These are phyloP conservation scores for Paxillus involutus DNA, from an alignment of 768 basidiomycete species.

Conservation along the genomic window DNA sequence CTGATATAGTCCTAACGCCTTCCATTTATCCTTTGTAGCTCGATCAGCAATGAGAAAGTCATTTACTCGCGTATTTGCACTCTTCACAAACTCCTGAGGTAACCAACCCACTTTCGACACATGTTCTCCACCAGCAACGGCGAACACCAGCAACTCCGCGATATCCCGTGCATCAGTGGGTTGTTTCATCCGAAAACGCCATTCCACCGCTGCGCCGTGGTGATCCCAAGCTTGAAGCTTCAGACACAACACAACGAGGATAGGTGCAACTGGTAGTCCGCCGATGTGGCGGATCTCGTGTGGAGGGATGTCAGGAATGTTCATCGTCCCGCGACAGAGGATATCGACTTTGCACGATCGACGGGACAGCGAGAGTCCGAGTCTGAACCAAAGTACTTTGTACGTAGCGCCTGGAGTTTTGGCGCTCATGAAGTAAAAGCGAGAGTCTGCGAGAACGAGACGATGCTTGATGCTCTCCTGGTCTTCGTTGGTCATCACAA, in stretches of 20 bases:
- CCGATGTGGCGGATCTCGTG: slow-evolving; percentile 12
- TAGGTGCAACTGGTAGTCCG: slow-evolving; percentile 37
- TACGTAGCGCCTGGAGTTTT: slow-evolving; percentile 40
- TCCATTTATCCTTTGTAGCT: neutral
- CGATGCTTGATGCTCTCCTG: slow-evolving; percentile 41
- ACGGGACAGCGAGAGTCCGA: neutral
- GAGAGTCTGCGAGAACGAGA: slow-evolving; percentile 28
- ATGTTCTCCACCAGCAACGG: slow-evolving; percentile 15
- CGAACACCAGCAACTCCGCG: slow-evolving; percentile 38
- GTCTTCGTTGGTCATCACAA: slow-evolving; percentile 37
- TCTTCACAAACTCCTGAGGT: slow-evolving; percentile 28
- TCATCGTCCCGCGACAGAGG: slow-evolving; percentile 35
- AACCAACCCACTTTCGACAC: slow-evolving; percentile 23
- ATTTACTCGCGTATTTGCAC: slow-evolving; percentile 24
- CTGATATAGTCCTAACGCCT: neutral
- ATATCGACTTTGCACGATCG: slow-evolving; percentile 40
- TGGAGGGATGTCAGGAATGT: slow-evolving; percentile 34
- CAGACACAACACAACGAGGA: slow-evolving; percentile 38
- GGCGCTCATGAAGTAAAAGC: slow-evolving; percentile 40
- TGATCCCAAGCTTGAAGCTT: slow-evolving; percentile 46
- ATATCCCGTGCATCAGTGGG: slow-evolving; percentile 43
- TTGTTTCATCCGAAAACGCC: slow-evolving; percentile 37
- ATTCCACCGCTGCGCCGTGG: slow-evolving; percentile 31
- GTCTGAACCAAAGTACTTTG: slow-evolving; percentile 40
- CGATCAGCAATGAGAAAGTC: neutral